Conservation (phyloP, 2,329 filamentous ascomycete genomes). For the Cordyceps sp. region DNA sequence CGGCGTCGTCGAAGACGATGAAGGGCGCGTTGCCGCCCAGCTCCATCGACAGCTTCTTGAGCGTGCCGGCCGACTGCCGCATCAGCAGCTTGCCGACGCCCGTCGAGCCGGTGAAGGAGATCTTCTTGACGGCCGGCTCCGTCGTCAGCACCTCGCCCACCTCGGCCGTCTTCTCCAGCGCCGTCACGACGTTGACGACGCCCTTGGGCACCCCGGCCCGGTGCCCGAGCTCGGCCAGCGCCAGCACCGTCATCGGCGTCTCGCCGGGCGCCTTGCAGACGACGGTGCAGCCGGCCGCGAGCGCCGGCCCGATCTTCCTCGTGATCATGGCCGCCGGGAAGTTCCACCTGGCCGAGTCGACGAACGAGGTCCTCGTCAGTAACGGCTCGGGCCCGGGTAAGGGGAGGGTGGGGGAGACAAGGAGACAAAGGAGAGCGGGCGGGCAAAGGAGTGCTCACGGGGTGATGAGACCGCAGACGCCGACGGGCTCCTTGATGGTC, state of each 20-base stretch:
- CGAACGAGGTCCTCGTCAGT: too few relatives aligned
- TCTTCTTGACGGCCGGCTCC: conserved; percentile 57
- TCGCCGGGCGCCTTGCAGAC: conserved; percentile 84
- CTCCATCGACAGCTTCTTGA: conserved; percentile 77
- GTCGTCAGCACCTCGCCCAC: conserved; percentile 66
- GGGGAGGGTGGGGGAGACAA: too few relatives aligned
- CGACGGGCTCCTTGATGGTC: conserved; percentile 70
- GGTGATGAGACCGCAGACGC: conserved; percentile 68
- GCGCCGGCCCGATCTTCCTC: conserved; percentile 51
- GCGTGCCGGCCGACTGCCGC: conserved; percentile 69
- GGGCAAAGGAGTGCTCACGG: conserved; percentile 26
- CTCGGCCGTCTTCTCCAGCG: conserved; percentile 60
- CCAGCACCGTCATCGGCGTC: conserved; percentile 81
- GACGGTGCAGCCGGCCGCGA: conserved; percentile 91
- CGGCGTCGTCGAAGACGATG: conserved; percentile 92
- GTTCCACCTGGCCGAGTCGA: conserved; percentile 54
- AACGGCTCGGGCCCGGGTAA: too few relatives aligned
- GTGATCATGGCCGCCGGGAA: conserved; percentile 68
- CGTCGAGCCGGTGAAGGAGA: conserved; percentile 83
- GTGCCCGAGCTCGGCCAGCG: conserved; percentile 70
- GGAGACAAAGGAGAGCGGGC: not conserved
- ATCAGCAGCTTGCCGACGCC: conserved; percentile 59
- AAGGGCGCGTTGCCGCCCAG: conserved; percentile 91
- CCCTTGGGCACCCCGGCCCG: conserved; percentile 81
- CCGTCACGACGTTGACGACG: conserved; percentile 78